A percentile compares a stretch with the other conserved stretches of the same genome.
Evolutionary conservation across 768 basidiomycete genomes (phyloP).

Genomic region (Clitopilus passeckerianus): DNA sequence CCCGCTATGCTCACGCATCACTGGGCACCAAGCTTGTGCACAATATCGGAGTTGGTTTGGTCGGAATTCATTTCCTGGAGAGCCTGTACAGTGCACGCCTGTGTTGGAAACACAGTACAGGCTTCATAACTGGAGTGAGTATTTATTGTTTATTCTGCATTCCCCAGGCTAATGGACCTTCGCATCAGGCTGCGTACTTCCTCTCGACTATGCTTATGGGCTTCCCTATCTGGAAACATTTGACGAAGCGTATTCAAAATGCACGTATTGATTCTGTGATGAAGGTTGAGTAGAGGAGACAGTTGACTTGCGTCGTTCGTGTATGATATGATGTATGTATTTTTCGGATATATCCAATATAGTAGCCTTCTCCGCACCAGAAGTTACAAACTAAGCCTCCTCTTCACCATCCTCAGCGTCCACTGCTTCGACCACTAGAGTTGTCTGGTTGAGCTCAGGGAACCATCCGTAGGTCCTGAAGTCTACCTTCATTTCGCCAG

Average conservation of each 20-base stretch:
- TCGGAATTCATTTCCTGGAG: constrained; percentile 41
- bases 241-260: constrained; percentile 56
- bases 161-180: background rate
- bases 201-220: constrained; percentile 47
- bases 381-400: background rate
- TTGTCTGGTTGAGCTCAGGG: constrained; percentile 26
- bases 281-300: constrained; percentile 50
- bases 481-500: constrained; percentile 56
- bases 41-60: constrained; percentile 25
- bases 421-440: constrained; percentile 8
- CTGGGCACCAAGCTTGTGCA: constrained; percentile 24
- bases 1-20: constrained; percentile 21
- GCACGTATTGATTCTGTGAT: constrained; percentile 77
- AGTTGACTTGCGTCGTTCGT: too few relatives aligned
- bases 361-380: background rate
- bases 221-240: constrained; percentile 45
- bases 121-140: constrained; percentile 34
- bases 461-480: constrained; percentile 65
- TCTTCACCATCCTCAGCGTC: constrained; percentile 8
- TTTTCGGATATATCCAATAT: background rate
- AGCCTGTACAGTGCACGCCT: constrained; percentile 41
- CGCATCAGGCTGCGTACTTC: constrained; percentile 47
- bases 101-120: constrained; percentile 43
- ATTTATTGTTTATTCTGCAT: background rate
- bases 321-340: background rate